phyloP scores from a whole-genome alignment of 805 yeast genomes.

The Candida sanyiensis region DNA sequence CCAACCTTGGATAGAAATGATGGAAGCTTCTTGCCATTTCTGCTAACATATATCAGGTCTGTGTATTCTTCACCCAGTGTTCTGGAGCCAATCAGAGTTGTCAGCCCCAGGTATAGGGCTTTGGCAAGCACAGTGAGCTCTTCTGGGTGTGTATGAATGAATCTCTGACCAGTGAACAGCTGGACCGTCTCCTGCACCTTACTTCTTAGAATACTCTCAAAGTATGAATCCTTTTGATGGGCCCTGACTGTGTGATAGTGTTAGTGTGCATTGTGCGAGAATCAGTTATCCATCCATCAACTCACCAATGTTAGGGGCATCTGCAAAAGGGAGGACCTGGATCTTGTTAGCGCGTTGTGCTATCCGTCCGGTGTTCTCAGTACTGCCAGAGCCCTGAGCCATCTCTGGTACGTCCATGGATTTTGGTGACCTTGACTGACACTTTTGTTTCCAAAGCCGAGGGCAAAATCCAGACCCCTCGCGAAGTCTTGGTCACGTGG shows the following conservation, averaged over 20 bases:
- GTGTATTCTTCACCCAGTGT: constrained; percentile 95
- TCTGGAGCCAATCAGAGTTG: constrained; percentile 70
- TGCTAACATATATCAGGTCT: constrained; percentile 61
- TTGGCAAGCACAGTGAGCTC: constrained; percentile 56
- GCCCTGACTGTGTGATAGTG: constrained; percentile 55
- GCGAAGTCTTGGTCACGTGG: no score
- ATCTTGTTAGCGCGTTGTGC: neutral
- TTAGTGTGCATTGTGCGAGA: neutral
- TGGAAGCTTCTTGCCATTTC: constrained; percentile 48
- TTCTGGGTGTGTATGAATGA: constrained; percentile 55
- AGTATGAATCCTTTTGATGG: constrained; percentile 81
- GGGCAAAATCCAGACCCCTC: no score
- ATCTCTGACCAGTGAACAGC: constrained; percentile 54
- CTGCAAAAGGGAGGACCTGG: constrained; percentile 56
- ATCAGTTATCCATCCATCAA: constrained; percentile 16
- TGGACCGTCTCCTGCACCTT: constrained; percentile 54
- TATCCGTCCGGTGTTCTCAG: no score
- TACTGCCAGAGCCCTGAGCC: no score
- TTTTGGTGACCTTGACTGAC: no score
- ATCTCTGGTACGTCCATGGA: no score
- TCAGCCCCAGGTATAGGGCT: constrained; percentile 59
- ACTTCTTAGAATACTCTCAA: constrained; percentile 47
- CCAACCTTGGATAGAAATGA: constrained; percentile 41
- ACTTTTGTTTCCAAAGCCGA: no score
- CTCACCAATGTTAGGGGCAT: constrained; percentile 80